These are phyloP conservation scores for Helianthus tuberosus DNA, from an alignment of 129 eudicot species.

Conservation along the genomic window DNA sequence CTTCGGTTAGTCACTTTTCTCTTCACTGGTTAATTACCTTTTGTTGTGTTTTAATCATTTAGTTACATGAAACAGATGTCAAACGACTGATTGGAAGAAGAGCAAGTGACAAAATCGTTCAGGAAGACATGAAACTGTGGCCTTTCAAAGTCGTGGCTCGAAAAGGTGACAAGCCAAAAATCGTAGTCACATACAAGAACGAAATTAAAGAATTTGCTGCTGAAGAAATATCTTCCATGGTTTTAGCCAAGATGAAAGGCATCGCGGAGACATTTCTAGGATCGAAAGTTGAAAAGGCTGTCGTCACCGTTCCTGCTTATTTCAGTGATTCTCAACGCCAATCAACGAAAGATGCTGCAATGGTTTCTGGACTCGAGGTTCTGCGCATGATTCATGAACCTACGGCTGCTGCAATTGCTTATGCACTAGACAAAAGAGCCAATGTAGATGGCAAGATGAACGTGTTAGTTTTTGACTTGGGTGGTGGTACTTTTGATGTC, in stretches of 20 bases:
- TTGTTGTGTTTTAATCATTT: not conserved
- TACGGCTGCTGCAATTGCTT: constrained; percentile 37
- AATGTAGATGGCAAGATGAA: constrained; percentile 27
- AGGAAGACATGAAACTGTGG: constrained; percentile 33
- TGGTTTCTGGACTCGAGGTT: constrained; percentile 41
- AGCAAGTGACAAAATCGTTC: constrained; percentile 25
- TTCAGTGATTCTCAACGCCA: constrained; percentile 46
- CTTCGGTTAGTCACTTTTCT: constrained; percentile 28
- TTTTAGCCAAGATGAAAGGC: constrained; percentile 41
- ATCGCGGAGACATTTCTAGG: constrained; percentile 43
- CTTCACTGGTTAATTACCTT: not conserved
- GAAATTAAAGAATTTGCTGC: constrained; percentile 27
- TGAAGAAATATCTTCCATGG: constrained; percentile 50
- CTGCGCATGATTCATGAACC: constrained; percentile 38
- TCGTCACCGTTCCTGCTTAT: constrained; percentile 46
- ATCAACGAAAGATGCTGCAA: constrained; percentile 54
- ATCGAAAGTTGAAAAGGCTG: constrained; percentile 33
- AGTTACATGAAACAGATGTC: constrained; percentile 22
- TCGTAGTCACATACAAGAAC: constrained; percentile 25
- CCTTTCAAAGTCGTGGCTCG: constrained; percentile 35
- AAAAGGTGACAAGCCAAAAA: constrained; percentile 26
- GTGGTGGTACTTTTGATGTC: constrained; percentile 43
- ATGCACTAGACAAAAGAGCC: constrained; percentile 28
- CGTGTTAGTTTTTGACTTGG: constrained; percentile 32
- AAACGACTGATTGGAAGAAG: constrained; percentile 40